Base-by-base conservation (phyloP, 1,284 basidiomycete genomes). In the Stygiomarasmius scandens region DNA sequence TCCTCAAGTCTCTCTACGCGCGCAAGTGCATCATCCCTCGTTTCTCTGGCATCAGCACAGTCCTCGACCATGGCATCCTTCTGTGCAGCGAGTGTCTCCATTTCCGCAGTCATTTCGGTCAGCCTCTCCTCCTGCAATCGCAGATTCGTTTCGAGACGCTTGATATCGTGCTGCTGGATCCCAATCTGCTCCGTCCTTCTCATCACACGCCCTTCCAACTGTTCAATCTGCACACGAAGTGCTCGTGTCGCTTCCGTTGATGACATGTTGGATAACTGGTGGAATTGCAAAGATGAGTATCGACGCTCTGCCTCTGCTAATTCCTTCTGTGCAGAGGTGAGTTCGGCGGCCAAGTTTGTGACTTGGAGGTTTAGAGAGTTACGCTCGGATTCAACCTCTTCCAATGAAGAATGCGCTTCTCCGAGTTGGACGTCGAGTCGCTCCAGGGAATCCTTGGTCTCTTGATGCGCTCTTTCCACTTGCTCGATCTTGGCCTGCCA, bases 21-120 rank as follows among this genome's bases (percentile, higher is more conserved):
- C 55, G 68, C 66, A 53, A 85, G 66, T 3, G 89, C 85, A 19
- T 78, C 77, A 67, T 92, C 85, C 48, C 90, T 78, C 23, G 86
- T 79, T 58, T 87, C 85, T 53, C 89, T 77, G 3, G 88, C 87
- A 58, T 85, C 84, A 11, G 84, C 84, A 64, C 90, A 92, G 65
- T 92, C 90, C 62, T 91, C 89, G 0, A 92, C 81, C 87, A 92
- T 90, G 2, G 88, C 86, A 50, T 82, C 81, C 68, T 87, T 89
- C 73, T 90, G 81, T 2, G 82, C 78, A 29, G 73, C 76, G 56
- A 85, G 73, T 53, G 81, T 79, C 64, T 90, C 90, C 59, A 90
- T 69, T 64, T 91, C 90, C 11, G 67, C 70, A 1, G 79, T 83
- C 79, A 89, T 80, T 73, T 91, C 90, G 8, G 67, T 71, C 25